Conservation (phyloP, 805 yeast species). For the Candida nonsorbophila region DNA sequence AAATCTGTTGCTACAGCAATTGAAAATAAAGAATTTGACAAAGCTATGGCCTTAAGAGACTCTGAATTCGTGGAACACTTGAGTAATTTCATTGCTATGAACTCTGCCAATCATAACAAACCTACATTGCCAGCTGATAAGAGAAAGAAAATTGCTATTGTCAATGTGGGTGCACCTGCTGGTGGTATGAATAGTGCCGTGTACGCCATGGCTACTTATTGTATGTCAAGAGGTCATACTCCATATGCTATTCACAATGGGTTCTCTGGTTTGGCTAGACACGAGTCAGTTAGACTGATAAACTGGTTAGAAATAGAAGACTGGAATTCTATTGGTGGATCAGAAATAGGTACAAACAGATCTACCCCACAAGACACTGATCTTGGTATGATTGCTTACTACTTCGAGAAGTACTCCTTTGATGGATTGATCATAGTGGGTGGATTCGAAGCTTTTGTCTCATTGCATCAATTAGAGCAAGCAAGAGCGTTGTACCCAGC, state of each 20-base stretch:
- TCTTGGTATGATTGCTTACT: conserved; percentile 86
- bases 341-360: conserved; percentile 95
- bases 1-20: conserved; percentile 90
- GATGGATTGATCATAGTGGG: conserved; percentile 92
- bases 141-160: conserved; percentile 72
- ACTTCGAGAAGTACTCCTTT: conserved; percentile 81
- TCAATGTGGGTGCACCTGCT: conserved; percentile 96
- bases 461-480: conserved; percentile 74
- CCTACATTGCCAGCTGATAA: conserved; percentile 55
- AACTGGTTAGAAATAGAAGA: conserved; percentile 83
- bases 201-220: conserved; percentile 83
- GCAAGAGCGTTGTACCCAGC: conserved; percentile 81
- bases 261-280: conserved; percentile 84
- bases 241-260: conserved; percentile 93
- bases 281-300: conserved; percentile 72
- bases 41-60: conserved; percentile 84
- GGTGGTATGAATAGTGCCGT: conserved; percentile 94
- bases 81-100: conserved; percentile 65
- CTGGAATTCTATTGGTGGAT: conserved; percentile 89
- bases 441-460: conserved; percentile 93
- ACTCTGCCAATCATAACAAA: conserved; percentile 60
- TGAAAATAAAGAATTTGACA: conserved; percentile 67
- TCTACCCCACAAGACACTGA: conserved; percentile 72
- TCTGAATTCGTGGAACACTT: conserved; percentile 81
- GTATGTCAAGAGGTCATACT: conserved; percentile 84